Conservation (phyloP, 805 yeast species). For the Nakazawaea anatomiae region DNA sequence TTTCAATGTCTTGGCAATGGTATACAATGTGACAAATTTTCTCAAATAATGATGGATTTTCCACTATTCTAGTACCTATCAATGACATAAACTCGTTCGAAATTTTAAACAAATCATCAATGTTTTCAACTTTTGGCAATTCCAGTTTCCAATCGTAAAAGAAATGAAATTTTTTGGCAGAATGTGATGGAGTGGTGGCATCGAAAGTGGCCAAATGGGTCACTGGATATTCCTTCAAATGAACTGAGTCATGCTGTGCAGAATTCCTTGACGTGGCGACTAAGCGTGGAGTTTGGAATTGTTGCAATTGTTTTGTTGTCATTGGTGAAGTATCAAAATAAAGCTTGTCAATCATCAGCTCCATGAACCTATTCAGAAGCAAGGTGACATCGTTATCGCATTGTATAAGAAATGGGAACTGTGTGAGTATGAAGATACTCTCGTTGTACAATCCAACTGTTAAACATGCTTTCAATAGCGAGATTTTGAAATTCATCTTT, state of each 20-base stretch:
- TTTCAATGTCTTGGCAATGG: conserved; percentile 16
- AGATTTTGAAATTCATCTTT: conserved; percentile 29
- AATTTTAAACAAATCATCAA: conserved; percentile 40
- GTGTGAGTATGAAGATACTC: conserved; percentile 48
- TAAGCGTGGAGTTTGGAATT: conserved; percentile 20
- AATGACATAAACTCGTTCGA: conserved; percentile 46
- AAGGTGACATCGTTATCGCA: conserved; percentile 44
- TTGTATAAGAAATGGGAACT: conserved; percentile 55
- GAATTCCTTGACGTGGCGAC: conserved; percentile 19
- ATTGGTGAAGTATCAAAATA: conserved; percentile 20
- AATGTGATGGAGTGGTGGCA: background rate
- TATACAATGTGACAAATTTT: conserved; percentile 58
- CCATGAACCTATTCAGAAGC: conserved; percentile 44
- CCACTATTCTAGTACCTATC: conserved; percentile 49
- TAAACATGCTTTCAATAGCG: conserved; percentile 47
- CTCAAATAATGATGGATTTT: conserved; percentile 40
- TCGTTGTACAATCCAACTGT: conserved; percentile 60
- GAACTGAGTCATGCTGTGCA: background rate
- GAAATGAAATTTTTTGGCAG: conserved; percentile 20
- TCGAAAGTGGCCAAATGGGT: conserved; percentile 6
- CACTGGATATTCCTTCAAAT: conserved; percentile 2
- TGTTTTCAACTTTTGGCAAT: conserved; percentile 29
- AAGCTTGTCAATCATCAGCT: conserved; percentile 44
- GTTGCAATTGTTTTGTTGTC: conserved; percentile 4
- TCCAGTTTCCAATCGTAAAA: conserved; percentile 48